phyloP scores from a whole-genome alignment of 164 flowering plant genomes.

The Cinnamomum micranthum region DNA sequence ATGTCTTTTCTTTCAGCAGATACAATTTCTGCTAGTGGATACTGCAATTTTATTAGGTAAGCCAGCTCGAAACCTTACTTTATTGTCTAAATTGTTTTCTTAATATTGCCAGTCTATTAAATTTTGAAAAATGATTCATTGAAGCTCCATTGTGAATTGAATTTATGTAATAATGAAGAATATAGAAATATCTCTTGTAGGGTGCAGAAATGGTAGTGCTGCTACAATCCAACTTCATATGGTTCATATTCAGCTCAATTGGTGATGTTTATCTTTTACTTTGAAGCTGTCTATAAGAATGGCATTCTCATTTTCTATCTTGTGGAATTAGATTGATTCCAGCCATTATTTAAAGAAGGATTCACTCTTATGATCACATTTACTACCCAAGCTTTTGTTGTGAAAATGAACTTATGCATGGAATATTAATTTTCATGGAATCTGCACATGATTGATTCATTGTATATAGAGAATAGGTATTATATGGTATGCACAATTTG shows the following conservation, averaged over 20 bases:
- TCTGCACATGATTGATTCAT: no score
- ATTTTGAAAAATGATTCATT: background rate
- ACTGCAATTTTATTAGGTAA: conserved; percentile 7
- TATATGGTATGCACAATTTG: no score
- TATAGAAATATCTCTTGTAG: background rate
- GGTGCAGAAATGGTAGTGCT: background rate
- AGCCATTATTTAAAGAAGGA: no score
- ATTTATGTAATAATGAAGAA: background rate
- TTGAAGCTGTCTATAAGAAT: background rate
- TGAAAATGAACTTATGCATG: no score
- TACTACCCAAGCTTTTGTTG: no score
- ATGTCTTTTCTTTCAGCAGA: conserved; percentile 10
- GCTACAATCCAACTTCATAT: background rate
- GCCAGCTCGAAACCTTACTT: background rate
- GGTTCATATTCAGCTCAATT: background rate
- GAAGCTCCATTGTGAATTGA: background rate
- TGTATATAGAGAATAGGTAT: no score
- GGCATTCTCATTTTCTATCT: background rate
- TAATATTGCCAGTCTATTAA: background rate
- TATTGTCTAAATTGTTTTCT: background rate
- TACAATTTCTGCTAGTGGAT: conserved; percentile 8
- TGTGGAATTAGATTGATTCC: no score
- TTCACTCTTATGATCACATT: no score
- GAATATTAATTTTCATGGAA: no score
- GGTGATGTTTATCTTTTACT: background rate